phyloP scores from a whole-genome alignment of 202 grass and related monocot genomes.

The Brachypodium distachyon region DNA sequence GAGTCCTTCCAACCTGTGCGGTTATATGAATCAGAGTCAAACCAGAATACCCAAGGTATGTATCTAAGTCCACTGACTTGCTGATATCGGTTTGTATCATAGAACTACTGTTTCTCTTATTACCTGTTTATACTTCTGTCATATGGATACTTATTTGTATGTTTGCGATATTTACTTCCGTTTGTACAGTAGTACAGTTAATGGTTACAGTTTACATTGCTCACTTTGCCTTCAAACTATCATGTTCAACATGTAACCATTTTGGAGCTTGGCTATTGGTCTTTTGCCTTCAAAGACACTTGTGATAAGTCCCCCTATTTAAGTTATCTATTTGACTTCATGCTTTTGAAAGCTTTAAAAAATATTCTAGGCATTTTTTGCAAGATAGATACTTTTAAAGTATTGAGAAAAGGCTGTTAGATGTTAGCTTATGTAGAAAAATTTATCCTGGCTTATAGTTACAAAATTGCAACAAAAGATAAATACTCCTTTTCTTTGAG shows the following conservation, averaged over 20 bases:
- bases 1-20: constrained; percentile 47
- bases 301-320: neutral
- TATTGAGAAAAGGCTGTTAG: neutral
- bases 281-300: neutral
- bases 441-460: neutral
- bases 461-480: neutral
- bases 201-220: neutral
- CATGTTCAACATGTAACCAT: neutral
- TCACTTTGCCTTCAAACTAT: neutral
- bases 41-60: constrained; percentile 46
- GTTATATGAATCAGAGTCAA: constrained; percentile 48
- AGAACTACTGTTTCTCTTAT: neutral
- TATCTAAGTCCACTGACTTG: neutral
- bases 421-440: neutral
- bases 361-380: neutral
- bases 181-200: neutral
- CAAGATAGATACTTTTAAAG: neutral
- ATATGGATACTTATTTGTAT: neutral
- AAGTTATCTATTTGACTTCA: neutral
- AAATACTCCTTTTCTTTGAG: neutral
- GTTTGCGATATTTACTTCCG: neutral
- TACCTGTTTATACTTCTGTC: neutral
- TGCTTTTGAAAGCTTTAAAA: neutral
- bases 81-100: neutral
- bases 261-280: neutral